phyloP scores from a whole-genome alignment of 257 asterid genomes.

The Schizonepeta tenuifolia region DNA sequence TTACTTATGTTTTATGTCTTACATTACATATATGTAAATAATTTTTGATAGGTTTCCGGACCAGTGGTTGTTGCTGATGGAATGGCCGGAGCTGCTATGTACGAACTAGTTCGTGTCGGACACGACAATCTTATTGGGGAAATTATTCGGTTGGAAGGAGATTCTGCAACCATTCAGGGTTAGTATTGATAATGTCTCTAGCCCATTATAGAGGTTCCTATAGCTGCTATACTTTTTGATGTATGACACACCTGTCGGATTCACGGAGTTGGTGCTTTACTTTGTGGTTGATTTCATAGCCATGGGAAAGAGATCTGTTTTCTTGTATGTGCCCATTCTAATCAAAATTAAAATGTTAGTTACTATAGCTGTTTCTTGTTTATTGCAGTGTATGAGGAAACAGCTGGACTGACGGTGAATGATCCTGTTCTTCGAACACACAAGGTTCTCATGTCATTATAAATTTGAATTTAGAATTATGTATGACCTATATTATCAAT shows the following conservation, averaged over 20 bases:
- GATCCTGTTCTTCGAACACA: slow-evolving; percentile 97
- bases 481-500: neutral
- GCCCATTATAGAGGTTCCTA: neutral
- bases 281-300: neutral
- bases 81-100: slow-evolving; percentile 99
- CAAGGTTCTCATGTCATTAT: slow-evolving; percentile 57
- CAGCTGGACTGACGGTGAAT: slow-evolving; percentile 94
- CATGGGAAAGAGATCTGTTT: neutral
- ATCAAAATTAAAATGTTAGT: slow-evolving; percentile 1
- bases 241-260: neutral
- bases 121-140: slow-evolving; percentile 97
- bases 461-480: slow-evolving; percentile 17
- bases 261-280: neutral
- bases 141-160: slow-evolving; percentile 97
- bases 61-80: slow-evolving; percentile 99
- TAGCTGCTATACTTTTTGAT: neutral
- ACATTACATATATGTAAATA: neutral
- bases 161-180: slow-evolving; percentile 99
- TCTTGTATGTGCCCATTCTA: neutral
- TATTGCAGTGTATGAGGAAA: slow-evolving; percentile 92
- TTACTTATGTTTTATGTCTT: slow-evolving; percentile 15
- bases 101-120: slow-evolving; percentile 97
- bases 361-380: slow-evolving; percentile 9
- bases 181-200: slow-evolving; percentile 8
- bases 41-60: slow-evolving; percentile 75